Evolutionary conservation across 129 eudicot species (phyloP), one percentile per base, ranked within the genome.

Genomic region (Flaveria linearis): DNA sequence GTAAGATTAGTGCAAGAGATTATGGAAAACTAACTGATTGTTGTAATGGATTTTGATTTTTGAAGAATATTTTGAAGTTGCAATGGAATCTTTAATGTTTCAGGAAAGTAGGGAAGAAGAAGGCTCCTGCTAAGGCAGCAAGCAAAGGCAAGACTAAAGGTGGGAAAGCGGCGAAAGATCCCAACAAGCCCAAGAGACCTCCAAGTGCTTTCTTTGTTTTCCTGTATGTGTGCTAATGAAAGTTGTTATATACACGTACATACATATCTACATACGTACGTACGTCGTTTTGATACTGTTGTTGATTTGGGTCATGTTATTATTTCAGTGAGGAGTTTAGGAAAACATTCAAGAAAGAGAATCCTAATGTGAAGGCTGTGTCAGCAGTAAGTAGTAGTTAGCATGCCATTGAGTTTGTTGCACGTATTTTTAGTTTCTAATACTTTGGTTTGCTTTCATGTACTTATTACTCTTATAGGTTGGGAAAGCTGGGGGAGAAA

Each of bases 131-230:
- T 66, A 80, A 80, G 83, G 75, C 79, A 41, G 79, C 68, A 30
- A 77, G 84, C 81, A 83, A 84, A 85, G 64, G 80, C 80, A 78
- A 82, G 82, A 85, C 88, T 12, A 88, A 85, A 75, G 72, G 72
- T 78, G 96, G 85, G 39, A 91, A 85, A 75, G 72, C 75, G 78
- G 96, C 86, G 30, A 91, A 85, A 82, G 98, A 93, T 77, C 98
- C 98, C 39, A 93, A 90, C 90, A 93, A 88, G 79, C 98, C 98
- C 26, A 90, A 90, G 88, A 88, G 98, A 86, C 98, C 98, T 53
- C 90, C 98, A 12, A 90, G 96, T 76, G 98, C 98, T 75, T 93
- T 90, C 85, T 93, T 93, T 50, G 97, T 93, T 57, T 93, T 93
- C 84, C 89, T 93, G 98, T 93, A 87, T 20, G 92, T 71, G 25